Percentiles rank a stretch among this genome's conserved stretches.
These are phyloP conservation scores for Karstenula rhodostoma DNA, from an alignment of 2,329 filamentous ascomycete genomes.

Conservation along the genomic window DNA sequence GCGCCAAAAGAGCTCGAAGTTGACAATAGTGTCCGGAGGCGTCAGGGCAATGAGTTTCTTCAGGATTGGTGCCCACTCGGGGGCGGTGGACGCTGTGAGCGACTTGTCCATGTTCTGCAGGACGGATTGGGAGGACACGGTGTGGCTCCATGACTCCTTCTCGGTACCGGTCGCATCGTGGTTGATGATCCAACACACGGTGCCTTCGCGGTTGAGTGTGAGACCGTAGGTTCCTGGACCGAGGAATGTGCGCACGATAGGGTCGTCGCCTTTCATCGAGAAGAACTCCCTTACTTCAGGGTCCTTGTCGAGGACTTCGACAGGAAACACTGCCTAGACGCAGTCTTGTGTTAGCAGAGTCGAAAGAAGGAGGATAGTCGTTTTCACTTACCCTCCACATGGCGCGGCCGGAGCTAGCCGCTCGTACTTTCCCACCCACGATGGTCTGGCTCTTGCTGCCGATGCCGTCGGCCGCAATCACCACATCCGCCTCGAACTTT, in stretches of 20 bases:
- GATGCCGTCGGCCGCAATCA: slow-evolving; percentile 19
- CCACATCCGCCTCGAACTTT: slow-evolving; percentile 13
- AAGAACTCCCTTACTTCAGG: slow-evolving; percentile 11
- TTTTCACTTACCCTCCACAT: slow-evolving; percentile 11
- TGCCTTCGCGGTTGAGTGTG: slow-evolving; percentile 7
- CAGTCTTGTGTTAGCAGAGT: neutral
- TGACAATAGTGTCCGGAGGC: slow-evolving; percentile 39
- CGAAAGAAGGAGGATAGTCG: neutral
- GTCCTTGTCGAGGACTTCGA: slow-evolving; percentile 8
- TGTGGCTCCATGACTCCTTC: slow-evolving; percentile 5
- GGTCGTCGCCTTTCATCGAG: slow-evolving; percentile 8
- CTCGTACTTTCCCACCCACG: slow-evolving; percentile 8
- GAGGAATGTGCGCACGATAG: slow-evolving; percentile 12
- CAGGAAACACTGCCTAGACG: slow-evolving; percentile 3
- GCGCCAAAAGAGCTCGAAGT: slow-evolving; percentile 62
- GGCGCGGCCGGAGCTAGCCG: slow-evolving; percentile 17
- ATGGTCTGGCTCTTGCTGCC: slow-evolving; percentile 17
- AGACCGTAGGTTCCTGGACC: slow-evolving; percentile 9
- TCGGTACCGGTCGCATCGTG: slow-evolving; percentile 10
- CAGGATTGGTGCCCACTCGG: slow-evolving; percentile 10
- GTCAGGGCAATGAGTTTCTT: slow-evolving; percentile 16
- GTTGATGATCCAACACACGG: slow-evolving; percentile 8
- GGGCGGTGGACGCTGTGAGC: slow-evolving; percentile 8
- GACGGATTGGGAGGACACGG: slow-evolving; percentile 5
- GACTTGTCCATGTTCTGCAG: slow-evolving; percentile 13